Base-by-base conservation (phyloP, 192 early-diverging fungal genomes). In the Coemansia sp. region DNA sequence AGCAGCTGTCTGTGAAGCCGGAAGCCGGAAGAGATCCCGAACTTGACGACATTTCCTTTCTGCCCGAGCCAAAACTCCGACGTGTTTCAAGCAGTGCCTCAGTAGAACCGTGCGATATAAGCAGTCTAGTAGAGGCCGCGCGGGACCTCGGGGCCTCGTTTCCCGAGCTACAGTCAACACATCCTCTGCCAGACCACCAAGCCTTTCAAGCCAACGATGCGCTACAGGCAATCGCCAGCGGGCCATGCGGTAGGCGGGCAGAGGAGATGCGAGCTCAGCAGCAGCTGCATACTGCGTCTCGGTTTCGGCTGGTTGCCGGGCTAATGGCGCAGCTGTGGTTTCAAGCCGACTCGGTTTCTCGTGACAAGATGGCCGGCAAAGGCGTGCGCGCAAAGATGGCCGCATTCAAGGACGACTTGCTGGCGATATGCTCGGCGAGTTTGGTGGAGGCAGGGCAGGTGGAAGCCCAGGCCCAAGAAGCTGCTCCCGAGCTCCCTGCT, bases 1-100 rank as follows among this genome's bases (percentile, higher is more conserved):
- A 77, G 53, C 67, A 77, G 52, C 67, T 57, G 13, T 69, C 73
- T 9, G 56, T 77, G n/a, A 77, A 77, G 49, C 67, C 63, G 0
- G 73, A 70, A 59, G 58, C 55, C 2, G 72, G 57, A n/a, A 49
- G 49, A 43, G 66, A 69, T n/a, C 37, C 36, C 5, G 72, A 75
- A 11, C 36, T 59, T 15, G 63, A 70, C 30, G 66, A 65, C 6
- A 33, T 49, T 39, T 20, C 73, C 28, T 19, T 49, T 30, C 51
- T 12, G 47, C 39, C 10, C 55, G 56, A 58, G 47, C 16, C 26
- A 16, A 42, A 14, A 15, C 19, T 33, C n/a, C 40, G 53, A 33
- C 41, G 53, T 16, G 45, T 38, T 8, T 44, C 55, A 14, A 36
- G 51, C 5, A 57, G n/a, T 33, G 37, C 55, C n/a, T 11, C 37